Evolutionary conservation across 106 monocot genomes (phyloP).

Genomic region (Cymbidium sinense): DNA sequence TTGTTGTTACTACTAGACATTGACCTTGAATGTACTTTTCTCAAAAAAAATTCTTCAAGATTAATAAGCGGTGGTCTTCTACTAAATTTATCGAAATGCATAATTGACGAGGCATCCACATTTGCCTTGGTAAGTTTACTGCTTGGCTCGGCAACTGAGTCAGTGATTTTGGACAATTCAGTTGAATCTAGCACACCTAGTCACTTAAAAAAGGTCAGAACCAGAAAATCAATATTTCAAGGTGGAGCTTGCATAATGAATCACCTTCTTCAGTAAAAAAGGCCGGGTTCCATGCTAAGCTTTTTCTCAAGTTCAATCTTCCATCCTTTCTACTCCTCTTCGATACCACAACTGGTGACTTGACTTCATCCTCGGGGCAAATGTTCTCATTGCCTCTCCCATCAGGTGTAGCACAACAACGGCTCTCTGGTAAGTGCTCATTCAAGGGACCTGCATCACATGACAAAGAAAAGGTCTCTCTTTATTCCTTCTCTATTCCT

Average conservation of each 20-base stretch:
- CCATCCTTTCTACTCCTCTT: slow-evolving; percentile 29
- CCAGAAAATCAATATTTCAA: not conserved
- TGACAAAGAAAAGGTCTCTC: not conserved
- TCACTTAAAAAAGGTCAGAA: slow-evolving; percentile 5
- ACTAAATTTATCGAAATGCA: slow-evolving; percentile 2
- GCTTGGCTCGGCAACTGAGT: slow-evolving; percentile 21
- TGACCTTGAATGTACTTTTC: slow-evolving; percentile 1
- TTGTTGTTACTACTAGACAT: slow-evolving; percentile 17
- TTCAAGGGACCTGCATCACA: not conserved
- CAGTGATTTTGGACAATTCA: slow-evolving; percentile 57
- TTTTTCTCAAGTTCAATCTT: slow-evolving; percentile 59
- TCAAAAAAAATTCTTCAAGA: slow-evolving; percentile 3
- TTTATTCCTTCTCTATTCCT: not conserved
- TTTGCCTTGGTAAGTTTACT: slow-evolving; percentile 1
- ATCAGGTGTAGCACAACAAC: not conserved
- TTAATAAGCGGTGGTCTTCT: slow-evolving; percentile 12
- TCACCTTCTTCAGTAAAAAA: slow-evolving; percentile 89
- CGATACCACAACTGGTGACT: not conserved
- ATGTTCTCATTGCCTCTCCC: slow-evolving; percentile 10
- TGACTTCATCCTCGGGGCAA: slow-evolving; percentile 3
- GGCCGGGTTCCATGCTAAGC: slow-evolving; percentile 92
- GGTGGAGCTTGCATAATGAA: not conserved
- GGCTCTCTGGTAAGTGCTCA: slow-evolving; percentile 3
- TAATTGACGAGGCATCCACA: slow-evolving; percentile 27
- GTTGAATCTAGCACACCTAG: slow-evolving; percentile 64